Base-by-base conservation (phyloP, 352 stramenopile species). In the Globisporangium paroecandrum region DNA sequence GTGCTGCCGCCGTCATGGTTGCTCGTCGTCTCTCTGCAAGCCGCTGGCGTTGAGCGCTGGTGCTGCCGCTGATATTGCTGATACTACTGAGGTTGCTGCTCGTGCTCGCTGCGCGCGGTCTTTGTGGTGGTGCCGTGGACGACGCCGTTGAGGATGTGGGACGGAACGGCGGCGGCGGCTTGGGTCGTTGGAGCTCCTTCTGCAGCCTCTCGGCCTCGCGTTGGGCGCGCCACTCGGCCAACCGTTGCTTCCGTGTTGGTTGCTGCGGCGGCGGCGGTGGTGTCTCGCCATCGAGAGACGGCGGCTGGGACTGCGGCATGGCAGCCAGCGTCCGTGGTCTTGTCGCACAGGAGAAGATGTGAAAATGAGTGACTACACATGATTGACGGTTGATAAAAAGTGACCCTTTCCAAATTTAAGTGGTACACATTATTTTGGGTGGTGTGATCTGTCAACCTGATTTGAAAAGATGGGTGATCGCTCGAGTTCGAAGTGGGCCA, bases 221-320 rank as follows among this genome's bases (percentile, higher is more conserved):
- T 49, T 73, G 58, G 46, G 67, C 62, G 27, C 65, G 57, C 75
- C 73, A 79, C 41, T 57, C 58, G 32, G 68, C 38, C 24, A 79
- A 73, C 53, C 66, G 68, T 56, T 77, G 56, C 68, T 81, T 79
- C 67, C 70, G 68, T 61, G 58, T 69, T 22, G 36, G 60, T 18
- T n/a, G 38, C 53, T 38, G 32, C 27, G n/a, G n/a, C n/a, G n/a
- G 29, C 29, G 4, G 29, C 29, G 46, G 51, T 4, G 18, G 13
- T 25, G 27, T 38, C 49, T 47, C 46, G 29, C 15, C n/a, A n/a
- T 60, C 29, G 34, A 20, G 62, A 47, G 62, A 36, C 51, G 51
- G 1, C 15, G 61, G 18, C 61, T 68, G 63, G 36, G 63, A 68
- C 63, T 51, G 64, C 57, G 41, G 15, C 64, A 65, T 56, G 41